Conservation (phyloP, 805 yeast genomes). For the Ogataea neopini region DNA sequence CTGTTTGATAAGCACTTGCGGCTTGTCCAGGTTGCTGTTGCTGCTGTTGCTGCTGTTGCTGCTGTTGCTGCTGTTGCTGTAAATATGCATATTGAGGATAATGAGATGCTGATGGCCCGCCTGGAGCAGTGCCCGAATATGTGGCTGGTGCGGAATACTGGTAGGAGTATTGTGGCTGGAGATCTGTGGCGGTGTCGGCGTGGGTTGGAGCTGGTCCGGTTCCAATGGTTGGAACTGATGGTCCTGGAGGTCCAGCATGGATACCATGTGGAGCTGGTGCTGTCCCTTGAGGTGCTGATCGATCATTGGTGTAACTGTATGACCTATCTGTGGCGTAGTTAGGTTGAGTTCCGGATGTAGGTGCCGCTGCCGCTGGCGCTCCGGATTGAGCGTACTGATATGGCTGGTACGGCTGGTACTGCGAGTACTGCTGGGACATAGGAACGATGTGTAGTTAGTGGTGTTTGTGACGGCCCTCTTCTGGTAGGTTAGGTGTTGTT, state of each 20-base stretch:
- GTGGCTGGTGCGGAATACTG: slow-evolving; percentile 13
- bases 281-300: background rate
- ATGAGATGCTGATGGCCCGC: slow-evolving; percentile 12
- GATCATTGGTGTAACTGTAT: slow-evolving; percentile 7
- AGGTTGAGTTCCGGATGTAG: background rate
- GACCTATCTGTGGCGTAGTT: slow-evolving; percentile 2
- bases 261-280: background rate
- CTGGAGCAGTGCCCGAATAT: slow-evolving; percentile 15
- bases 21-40: slow-evolving; percentile 11
- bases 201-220: background rate
- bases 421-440: slow-evolving; percentile 13
- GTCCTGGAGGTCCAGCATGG: background rate
- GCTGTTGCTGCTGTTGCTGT: slow-evolving; percentile 18
- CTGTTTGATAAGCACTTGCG: slow-evolving; percentile 1
- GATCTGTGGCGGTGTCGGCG: slow-evolving; percentile 4
- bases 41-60: background rate
- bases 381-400: slow-evolving; percentile 3
- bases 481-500: background rate
- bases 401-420: slow-evolving; percentile 11
- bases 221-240: background rate
- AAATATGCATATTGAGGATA: slow-evolving; percentile 21
- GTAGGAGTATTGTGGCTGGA: slow-evolving; percentile 13
- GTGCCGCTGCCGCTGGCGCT: background rate
- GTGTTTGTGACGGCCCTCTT: background rate
- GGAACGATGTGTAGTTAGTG: background rate